These are phyloP conservation scores for Sporisorium exsertum DNA, from an alignment of 1,284 basidiomycete genomes.

Conservation along the genomic window DNA sequence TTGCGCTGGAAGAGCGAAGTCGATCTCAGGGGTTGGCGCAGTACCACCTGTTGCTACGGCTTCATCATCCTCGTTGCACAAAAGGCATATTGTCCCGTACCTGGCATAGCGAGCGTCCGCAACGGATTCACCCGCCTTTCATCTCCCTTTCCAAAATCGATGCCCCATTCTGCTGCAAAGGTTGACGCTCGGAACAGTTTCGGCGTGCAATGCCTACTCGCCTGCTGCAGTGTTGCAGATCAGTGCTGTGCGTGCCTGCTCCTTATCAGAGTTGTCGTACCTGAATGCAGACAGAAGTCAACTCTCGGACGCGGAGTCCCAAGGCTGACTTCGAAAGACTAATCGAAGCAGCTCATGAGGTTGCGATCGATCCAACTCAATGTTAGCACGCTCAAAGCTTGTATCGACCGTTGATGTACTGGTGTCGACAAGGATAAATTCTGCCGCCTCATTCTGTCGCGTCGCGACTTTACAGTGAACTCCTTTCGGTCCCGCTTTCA, in stretches of 20 bases:
- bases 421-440: neutral
- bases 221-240: neutral
- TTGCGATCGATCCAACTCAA: neutral
- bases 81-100: neutral
- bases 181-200: neutral
- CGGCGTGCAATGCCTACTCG: neutral
- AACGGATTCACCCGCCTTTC: neutral
- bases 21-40: neutral
- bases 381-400: neutral
- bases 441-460: neutral
- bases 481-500: neutral
- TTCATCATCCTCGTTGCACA: neutral
- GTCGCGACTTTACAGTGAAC: too few species aligned
- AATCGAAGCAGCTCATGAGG: neutral
- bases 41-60: neutral
- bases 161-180: neutral
- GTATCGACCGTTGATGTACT: neutral
- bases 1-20: neutral
- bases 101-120: neutral
- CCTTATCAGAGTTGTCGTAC: too few species aligned
- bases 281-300: neutral
- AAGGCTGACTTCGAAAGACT: neutral
- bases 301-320: neutral
- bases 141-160: neutral
- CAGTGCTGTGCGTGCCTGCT: too few species aligned